These are phyloP conservation scores for Sergeia podlipaevii DNA, from an alignment of 208 protist genomes.

Conservation along the genomic window DNA sequence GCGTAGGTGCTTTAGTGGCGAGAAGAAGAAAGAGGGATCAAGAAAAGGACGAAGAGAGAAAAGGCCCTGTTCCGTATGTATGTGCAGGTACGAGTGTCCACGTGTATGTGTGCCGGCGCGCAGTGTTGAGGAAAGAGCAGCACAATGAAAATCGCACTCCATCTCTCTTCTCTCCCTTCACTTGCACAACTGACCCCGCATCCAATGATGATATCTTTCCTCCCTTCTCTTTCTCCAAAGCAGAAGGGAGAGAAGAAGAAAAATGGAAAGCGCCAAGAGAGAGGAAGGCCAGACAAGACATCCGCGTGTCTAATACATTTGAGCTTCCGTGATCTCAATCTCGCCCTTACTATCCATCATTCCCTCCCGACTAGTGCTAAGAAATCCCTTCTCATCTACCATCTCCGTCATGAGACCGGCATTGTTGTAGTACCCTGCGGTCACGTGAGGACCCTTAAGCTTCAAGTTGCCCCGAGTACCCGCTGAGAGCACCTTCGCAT, in stretches of 20 bases:
- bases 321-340: slow-evolving; percentile 47
- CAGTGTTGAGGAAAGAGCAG: neutral
- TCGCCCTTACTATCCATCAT: slow-evolving; percentile 66
- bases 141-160: neutral
- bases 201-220: neutral
- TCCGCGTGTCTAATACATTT: slow-evolving; percentile 56
- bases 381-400: slow-evolving; percentile 85
- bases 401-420: slow-evolving; percentile 86
- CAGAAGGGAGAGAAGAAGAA: neutral
- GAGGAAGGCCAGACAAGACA: too few relatives aligned
- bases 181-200: neutral
- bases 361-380: slow-evolving; percentile 82
- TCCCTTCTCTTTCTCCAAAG: slow-evolving; percentile 1
- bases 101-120: too few relatives aligned
- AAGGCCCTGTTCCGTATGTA: too few relatives aligned
- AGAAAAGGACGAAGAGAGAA: too few relatives aligned
- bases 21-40: too few relatives aligned
- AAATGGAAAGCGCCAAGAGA: neutral
- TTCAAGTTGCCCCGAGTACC: slow-evolving; percentile 85
- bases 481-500: slow-evolving; percentile 82
- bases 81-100: too few relatives aligned
- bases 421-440: slow-evolving; percentile 89
- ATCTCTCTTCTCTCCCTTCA: neutral
- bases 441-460: slow-evolving; percentile 84
- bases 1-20: too few relatives aligned